These are phyloP conservation scores for Streptanthus diversifolius DNA, from an alignment of 345 rosid genomes.

Conservation along the genomic window DNA sequence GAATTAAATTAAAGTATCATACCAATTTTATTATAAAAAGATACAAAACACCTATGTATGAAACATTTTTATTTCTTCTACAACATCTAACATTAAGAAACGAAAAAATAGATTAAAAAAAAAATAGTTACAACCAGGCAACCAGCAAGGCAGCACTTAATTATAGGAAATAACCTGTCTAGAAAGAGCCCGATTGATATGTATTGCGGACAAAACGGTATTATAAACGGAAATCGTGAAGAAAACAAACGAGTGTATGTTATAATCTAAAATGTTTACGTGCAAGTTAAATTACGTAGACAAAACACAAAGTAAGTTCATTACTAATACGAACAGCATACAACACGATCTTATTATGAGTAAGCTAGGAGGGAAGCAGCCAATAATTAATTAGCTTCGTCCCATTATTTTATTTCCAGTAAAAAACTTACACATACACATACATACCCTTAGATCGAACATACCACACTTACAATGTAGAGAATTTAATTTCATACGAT, in stretches of 20 bases:
- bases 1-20: too few relatives aligned
- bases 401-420: background rate
- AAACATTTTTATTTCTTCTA: too few relatives aligned
- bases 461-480: conserved; percentile 2
- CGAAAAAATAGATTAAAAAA: too few relatives aligned
- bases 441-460: background rate
- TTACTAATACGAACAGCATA: background rate
- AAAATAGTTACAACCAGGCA: too few relatives aligned
- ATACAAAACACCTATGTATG: too few relatives aligned
- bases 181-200: too few relatives aligned
- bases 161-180: too few relatives aligned
- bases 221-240: background rate
- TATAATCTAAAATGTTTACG: background rate
- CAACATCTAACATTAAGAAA: too few relatives aligned
- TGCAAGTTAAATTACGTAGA: background rate
- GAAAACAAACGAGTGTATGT: background rate
- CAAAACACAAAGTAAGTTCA: background rate
- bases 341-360: conserved; percentile 2
- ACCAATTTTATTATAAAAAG: too few relatives aligned
- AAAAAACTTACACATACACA: background rate
- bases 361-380: background rate
- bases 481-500: background rate
- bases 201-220: too few relatives aligned
- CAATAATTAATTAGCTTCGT: background rate
- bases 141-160: too few relatives aligned